Evolutionary conservation across 2,329 filamentous ascomycete species (phyloP).

Genomic region (Calonectria honghensis): DNA sequence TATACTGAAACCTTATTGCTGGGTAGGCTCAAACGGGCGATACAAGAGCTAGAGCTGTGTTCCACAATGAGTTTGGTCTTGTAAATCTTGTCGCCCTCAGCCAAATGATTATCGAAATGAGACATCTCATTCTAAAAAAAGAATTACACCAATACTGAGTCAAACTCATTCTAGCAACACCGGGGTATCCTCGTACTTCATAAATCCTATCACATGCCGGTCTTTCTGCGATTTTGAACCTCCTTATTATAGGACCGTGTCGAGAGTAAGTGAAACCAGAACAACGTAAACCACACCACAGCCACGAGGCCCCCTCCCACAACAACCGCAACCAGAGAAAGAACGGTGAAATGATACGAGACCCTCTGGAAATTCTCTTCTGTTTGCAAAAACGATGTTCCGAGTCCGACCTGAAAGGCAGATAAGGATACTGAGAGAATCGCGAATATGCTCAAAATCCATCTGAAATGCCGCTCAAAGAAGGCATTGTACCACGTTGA

Average conservation of each 20-base stretch:
- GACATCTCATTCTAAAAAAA: too few relatives aligned
- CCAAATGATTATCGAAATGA: too few relatives aligned
- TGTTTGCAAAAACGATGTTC: constrained; percentile 7
- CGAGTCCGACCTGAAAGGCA: constrained; percentile 35
- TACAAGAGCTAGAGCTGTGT: too few relatives aligned
- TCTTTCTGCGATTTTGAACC: not conserved
- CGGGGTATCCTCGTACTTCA: not conserved
- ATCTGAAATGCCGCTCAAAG: constrained; percentile 36
- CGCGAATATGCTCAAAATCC: constrained; percentile 35
- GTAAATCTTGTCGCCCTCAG: too few relatives aligned
- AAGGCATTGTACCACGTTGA: constrained; percentile 30
- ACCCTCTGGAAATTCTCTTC: constrained; percentile 22
- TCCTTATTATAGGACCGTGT: constrained; percentile 3
- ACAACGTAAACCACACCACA: constrained; percentile 30
- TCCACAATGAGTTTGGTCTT: too few relatives aligned
- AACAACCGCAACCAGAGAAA: not conserved
- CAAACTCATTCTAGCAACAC: not conserved
- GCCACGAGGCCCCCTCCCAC: not conserved
- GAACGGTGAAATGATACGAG: constrained; percentile 26
- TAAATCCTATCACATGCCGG: not conserved
- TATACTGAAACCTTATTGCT: too few relatives aligned
- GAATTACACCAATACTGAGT: not conserved
- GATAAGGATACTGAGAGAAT: constrained; percentile 34
- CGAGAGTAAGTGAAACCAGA: constrained; percentile 34
- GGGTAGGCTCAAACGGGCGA: too few relatives aligned